Conservation (phyloP, 352 stramenopile species). For the Globisporangium carolinianum region DNA sequence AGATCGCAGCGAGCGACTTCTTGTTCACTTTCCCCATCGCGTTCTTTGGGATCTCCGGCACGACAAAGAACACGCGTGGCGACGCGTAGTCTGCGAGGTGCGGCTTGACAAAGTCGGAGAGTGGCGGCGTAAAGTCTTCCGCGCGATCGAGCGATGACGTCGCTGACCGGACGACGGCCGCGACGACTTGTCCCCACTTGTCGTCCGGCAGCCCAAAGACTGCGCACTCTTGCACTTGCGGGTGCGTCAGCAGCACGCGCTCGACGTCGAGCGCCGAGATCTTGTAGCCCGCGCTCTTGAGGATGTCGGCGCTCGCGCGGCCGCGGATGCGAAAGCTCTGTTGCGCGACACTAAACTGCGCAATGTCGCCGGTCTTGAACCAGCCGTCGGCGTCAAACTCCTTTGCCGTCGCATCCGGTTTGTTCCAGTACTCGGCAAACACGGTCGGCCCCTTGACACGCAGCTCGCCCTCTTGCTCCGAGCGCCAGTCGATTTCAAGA, state of each 20-base stretch:
- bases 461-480: conserved; percentile 67
- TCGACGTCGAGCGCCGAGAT: conserved; percentile 90
- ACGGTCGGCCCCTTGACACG: conserved; percentile 82
- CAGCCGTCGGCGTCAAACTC: conserved; percentile 82
- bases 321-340: conserved; percentile 87
- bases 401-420: conserved; percentile 75
- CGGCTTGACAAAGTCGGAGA: conserved; percentile 48
- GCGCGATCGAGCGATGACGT: conserved; percentile 7
- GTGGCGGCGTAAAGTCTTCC: conserved; percentile 18
- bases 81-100: conserved; percentile 82
- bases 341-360: conserved; percentile 56
- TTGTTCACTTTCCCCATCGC: conserved; percentile 94
- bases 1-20: conserved; percentile 65
- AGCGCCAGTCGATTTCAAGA: conserved; percentile 23
- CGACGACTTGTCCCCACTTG: conserved; percentile 80
- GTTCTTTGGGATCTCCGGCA: conserved; percentile 87
- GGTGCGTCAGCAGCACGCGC: conserved; percentile 75
- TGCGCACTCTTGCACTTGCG: conserved; percentile 69
- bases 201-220: conserved; percentile 84
- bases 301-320: conserved; percentile 86
- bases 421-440: conserved; percentile 85
- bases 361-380: conserved; percentile 90
- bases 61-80: conserved; percentile 66
- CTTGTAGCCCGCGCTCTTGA: conserved; percentile 91
- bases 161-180: conserved; percentile 40